Base-by-base conservation (phyloP, 164 flowering plant species). In the Platanus orientalis region DNA sequence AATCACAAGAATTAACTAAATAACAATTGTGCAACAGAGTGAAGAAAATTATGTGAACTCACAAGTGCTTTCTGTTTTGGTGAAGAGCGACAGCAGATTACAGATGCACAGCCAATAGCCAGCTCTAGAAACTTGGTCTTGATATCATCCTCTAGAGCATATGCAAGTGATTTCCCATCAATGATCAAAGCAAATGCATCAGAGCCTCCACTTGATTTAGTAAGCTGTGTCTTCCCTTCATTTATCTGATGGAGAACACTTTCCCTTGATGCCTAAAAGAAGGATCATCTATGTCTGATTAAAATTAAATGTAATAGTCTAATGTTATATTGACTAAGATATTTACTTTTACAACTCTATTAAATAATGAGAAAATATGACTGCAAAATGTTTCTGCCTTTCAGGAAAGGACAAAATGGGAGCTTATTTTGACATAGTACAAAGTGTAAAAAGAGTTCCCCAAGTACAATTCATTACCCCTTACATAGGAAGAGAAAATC, bases 1-100 rank as follows among this genome's bases (percentile, higher is more conserved):
- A 19, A n/a, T 4, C 7, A 2, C 24, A 20, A 48, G 11, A 3
- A 19, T 5, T 48, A 48, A n/a, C 24, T 19, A 53, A 53, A 53
- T 23, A 53, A 12, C n/a, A n/a, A n/a, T n/a, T n/a, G n/a, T n/a
- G n/a, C n/a, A n/a, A n/a, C n/a, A n/a, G n/a, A n/a, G n/a, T n/a
- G n/a, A n/a, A n/a, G n/a, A 30, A 6, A 23, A 44, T 4, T 0
- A 13, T 7, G 10, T 40, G 0, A 39, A 68, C 79, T 75, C 66
- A 79, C 87, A 23, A 81, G 75, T 58, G 84, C 88, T 70, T 83
- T 83, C 73, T 83, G 88, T 65, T 80, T 84, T 2, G 88, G 88
- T 23, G 88, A 81, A 36, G 85, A 78, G 32, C 84, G 80, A 21
- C 85, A 81, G 74, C 88, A 84, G 51, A 81, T 84, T 19, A 81